These are phyloP conservation scores for Pseudoneurospora amorphoporcata DNA, from an alignment of 495 filamentous ascomycete genomes.

Conservation along the genomic window DNA sequence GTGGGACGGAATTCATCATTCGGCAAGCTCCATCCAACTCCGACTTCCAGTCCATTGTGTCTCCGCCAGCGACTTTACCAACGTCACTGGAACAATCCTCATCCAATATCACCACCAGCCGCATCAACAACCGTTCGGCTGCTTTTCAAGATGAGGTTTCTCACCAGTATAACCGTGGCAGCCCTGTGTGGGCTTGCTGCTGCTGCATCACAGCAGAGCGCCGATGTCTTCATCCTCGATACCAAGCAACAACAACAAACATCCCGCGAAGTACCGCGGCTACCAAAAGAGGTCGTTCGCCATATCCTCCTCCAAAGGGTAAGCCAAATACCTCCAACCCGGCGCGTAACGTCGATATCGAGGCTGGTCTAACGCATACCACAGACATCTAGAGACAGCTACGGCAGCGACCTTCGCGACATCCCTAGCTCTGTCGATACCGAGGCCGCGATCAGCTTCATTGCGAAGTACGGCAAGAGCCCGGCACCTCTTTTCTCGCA, in stretches of 20 bases:
- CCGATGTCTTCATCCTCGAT: conserved; percentile 22
- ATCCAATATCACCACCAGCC: neutral
- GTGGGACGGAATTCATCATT: neutral
- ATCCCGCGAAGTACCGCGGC: conserved; percentile 7
- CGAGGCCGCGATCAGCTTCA: conserved; percentile 29
- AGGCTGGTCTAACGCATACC: conserved; percentile 19
- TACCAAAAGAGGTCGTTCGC: conserved; percentile 27
- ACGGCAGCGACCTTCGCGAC: conserved; percentile 28
- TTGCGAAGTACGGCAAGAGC: conserved; percentile 32
- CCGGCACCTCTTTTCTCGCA: conserved; percentile 31
- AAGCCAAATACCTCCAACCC: neutral
- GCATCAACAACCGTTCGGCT: neutral
- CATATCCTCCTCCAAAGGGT: conserved; percentile 26
- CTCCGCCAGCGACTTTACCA: neutral
- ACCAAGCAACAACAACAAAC: conserved; percentile 7
- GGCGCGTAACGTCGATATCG: conserved; percentile 12
- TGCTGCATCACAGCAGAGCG: conserved; percentile 13
- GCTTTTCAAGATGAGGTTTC: conserved; percentile 19
- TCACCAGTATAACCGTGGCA: conserved; percentile 14
- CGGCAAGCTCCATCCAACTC: neutral
- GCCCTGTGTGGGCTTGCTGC: conserved; percentile 19
- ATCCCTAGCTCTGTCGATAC: conserved; percentile 26
- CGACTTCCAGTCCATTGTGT: neutral
- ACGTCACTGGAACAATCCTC: neutral
- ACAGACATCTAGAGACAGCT: conserved; percentile 29